Percentiles rank a stretch among this genome's conserved stretches.
Conservation (phyloP, 2,329 filamentous ascomycete species). For the Bipolaris victoriae region DNA sequence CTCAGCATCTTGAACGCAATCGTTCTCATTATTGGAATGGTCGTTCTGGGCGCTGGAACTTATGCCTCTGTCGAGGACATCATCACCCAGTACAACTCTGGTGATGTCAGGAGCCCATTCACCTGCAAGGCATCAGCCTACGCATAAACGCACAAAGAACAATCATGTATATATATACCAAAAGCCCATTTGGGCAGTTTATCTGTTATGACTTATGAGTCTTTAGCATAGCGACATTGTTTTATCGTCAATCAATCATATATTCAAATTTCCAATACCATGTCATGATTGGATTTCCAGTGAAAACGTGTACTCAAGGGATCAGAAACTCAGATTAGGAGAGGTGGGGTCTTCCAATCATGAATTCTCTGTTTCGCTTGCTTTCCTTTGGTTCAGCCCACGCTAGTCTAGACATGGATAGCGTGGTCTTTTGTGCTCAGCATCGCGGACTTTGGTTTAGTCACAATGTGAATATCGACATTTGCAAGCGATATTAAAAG, state of each 20-base stretch:
- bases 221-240: constrained; percentile 8
- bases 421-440: no score
- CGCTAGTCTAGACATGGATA: no score
- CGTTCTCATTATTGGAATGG: constrained; percentile 41
- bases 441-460: no score
- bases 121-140: constrained; percentile 48
- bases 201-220: constrained; percentile 10
- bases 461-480: no score
- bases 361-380: no score
- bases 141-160: constrained; percentile 17
- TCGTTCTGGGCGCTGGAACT: constrained; percentile 49
- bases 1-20: constrained; percentile 37
- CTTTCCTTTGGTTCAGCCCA: no score
- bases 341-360: no score
- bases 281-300: no score
- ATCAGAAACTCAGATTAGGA: no score
- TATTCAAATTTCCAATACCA: background rate
- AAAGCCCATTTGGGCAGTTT: constrained; percentile 3
- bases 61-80: constrained; percentile 56
- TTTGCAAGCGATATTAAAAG: no score
- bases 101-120: constrained; percentile 50
- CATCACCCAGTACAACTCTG: constrained; percentile 47
- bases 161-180: constrained; percentile 9
- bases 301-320: no score
- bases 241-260: background rate